These are phyloP conservation scores for Penicillium tannophilum DNA, from an alignment of 495 filamentous ascomycete species.

Conservation along the genomic window DNA sequence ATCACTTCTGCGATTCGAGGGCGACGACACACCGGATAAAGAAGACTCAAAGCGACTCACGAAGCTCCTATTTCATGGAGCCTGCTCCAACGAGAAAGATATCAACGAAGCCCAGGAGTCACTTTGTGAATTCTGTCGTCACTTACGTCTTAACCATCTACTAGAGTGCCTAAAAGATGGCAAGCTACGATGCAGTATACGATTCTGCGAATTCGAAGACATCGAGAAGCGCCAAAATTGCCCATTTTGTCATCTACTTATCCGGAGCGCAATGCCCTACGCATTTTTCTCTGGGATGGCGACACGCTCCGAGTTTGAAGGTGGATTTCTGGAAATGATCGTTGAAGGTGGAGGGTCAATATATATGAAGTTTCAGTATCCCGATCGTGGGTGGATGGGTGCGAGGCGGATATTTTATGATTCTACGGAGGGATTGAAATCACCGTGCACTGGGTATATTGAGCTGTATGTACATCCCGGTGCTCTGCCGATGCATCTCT, in stretches of 20 bases:
- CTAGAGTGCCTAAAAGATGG: not conserved
- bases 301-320: not conserved
- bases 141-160: not conserved
- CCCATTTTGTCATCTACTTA: not conserved
- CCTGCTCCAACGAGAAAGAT: not conserved
- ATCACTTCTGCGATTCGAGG: not conserved
- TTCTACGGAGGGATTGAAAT: not conserved
- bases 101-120: not conserved
- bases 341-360: not conserved
- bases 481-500: not conserved
- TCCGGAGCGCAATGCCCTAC: not conserved
- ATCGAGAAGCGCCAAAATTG: not conserved
- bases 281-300: not conserved
- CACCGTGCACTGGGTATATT: not conserved
- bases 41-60: not conserved
- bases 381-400: not conserved
- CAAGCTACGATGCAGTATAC: not conserved
- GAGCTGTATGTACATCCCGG: not conserved
- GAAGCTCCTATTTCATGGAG: not conserved
- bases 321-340: not conserved
- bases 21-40: not conserved
- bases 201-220: not conserved
- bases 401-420: not conserved
- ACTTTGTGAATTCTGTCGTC: not conserved
- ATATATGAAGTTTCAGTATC: not conserved